A percentile compares a stretch with the other conserved stretches of the same genome.
Evolutionary conservation across 2,329 filamentous ascomycete genomes (phyloP).

Genomic region (Botryosphaeria agaves): DNA sequence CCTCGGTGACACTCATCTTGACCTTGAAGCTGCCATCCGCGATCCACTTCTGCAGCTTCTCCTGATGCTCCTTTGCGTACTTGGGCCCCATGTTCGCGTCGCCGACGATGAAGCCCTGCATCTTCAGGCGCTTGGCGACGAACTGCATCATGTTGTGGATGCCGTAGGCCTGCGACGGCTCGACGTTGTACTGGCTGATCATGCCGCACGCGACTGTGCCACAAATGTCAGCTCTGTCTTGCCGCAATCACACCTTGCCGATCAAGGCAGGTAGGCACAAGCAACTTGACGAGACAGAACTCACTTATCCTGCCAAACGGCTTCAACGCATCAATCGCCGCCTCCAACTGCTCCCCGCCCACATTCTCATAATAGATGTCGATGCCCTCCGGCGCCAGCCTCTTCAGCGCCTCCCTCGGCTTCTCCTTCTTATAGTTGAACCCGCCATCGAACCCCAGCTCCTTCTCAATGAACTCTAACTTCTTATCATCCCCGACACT

Average conservation of each 20-base stretch:
- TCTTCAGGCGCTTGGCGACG: slow-evolving; percentile 49
- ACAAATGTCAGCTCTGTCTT: not conserved
- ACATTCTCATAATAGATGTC: slow-evolving; percentile 78
- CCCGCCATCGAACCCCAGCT: slow-evolving; percentile 52
- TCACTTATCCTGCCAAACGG: slow-evolving; percentile 45
- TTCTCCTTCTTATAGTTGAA: slow-evolving; percentile 86
- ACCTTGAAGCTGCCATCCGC: slow-evolving; percentile 58
- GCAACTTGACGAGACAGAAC: too few species aligned
- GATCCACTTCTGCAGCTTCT: slow-evolving; percentile 61
- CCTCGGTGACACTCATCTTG: slow-evolving; percentile 49
- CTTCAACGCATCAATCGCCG: slow-evolving; percentile 48
- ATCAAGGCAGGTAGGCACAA: too few species aligned
- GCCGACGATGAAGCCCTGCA: slow-evolving; percentile 61
- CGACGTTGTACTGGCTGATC: slow-evolving; percentile 63
- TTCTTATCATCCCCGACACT: slow-evolving; percentile 69
- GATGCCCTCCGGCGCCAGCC: slow-evolving; percentile 59
- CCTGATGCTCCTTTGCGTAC: slow-evolving; percentile 53
- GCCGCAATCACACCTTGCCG: too few species aligned
- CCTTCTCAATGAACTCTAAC: slow-evolving; percentile 53
- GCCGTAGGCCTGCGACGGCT: slow-evolving; percentile 39
- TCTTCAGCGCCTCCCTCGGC: slow-evolving; percentile 45
- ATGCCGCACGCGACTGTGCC: slow-evolving; percentile 33
- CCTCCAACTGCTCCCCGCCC: slow-evolving; percentile 57
- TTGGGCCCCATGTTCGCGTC: slow-evolving; percentile 48
- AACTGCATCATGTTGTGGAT: slow-evolving; percentile 48